A percentile compares a stretch with the other conserved stretches of the same genome.
These are phyloP conservation scores for Backusella parvicylindrica DNA, from an alignment of 192 early-diverging fungal species.

Conservation along the genomic window DNA sequence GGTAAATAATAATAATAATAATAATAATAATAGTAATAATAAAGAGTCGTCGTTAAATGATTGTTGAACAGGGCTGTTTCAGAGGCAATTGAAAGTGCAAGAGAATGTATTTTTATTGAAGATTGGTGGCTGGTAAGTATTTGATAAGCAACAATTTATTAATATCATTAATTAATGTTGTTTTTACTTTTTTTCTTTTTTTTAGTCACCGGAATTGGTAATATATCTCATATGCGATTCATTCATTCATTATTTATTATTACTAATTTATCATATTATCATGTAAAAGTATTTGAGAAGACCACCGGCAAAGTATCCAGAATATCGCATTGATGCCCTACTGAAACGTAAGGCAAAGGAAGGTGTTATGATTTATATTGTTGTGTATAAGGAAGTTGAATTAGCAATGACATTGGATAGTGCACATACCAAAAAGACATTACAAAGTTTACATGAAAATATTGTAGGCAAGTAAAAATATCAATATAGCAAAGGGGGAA, in stretches of 20 bases:
- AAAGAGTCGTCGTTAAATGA: neutral
- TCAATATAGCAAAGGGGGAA: neutral
- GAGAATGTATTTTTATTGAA: conserved; percentile 60
- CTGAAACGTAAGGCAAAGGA: conserved; percentile 81
- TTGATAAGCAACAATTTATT: too few species aligned
- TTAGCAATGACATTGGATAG: conserved; percentile 73
- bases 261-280: too few species aligned
- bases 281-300: conserved; percentile 77
- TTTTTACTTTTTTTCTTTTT: conserved; percentile 2
- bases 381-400: conserved; percentile 84
- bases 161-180: neutral
- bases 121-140: conserved; percentile 79
- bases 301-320: conserved; percentile 65
- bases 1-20: too few species aligned
- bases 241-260: too few species aligned
- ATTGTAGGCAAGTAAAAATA: conserved; percentile 53
- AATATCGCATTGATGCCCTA: conserved; percentile 77
- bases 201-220: conserved; percentile 28
- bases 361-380: conserved; percentile 82
- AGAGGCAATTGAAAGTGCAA: conserved; percentile 66
- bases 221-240: neutral
- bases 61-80: conserved; percentile 48
- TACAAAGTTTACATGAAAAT: conserved; percentile 70
- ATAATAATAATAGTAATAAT: too few species aligned
- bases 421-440: conserved; percentile 68